A percentile compares a stretch with the other conserved stretches of the same genome.
These are phyloP conservation scores for Raffaelea albimanens DNA, from an alignment of 2,329 filamentous ascomycete genomes.

Conservation along the genomic window DNA sequence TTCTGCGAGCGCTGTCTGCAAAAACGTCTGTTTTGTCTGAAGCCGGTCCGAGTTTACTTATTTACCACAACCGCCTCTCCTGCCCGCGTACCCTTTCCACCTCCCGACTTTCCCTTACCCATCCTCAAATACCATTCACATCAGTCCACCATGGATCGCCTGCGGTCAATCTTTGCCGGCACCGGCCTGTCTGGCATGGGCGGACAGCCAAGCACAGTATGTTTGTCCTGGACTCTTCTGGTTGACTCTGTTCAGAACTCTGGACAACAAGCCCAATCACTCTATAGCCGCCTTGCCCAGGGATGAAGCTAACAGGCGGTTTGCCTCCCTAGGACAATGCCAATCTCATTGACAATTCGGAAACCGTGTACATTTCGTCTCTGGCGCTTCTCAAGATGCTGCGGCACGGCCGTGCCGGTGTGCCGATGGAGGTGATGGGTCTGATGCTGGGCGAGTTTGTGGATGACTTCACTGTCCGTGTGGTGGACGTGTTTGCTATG, in stretches of 20 bases:
- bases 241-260: no score
- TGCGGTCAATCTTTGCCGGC: constrained; percentile 80
- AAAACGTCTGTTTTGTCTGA: no score
- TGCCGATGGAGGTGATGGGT: constrained; percentile 99
- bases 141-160: constrained; percentile 66
- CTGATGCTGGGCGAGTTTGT: constrained; percentile 98
- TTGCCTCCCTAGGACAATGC: constrained; percentile 70
- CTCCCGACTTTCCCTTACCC: no score
- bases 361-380: constrained; percentile 98
- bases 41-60: no score
- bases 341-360: constrained; percentile 94
- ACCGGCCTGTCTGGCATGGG: constrained; percentile 59
- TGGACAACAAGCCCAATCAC: no score
- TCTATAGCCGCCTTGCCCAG: no score
- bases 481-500: constrained; percentile 99
- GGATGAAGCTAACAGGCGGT: background rate
- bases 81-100: no score
- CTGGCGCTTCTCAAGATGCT: constrained; percentile 97
- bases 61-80: no score
- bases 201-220: constrained; percentile 51
- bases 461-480: constrained; percentile 95
- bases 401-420: constrained; percentile 90
- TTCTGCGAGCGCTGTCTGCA: no score
- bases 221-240: constrained; percentile 16
- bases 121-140: background rate